These are phyloP conservation scores for Geranomyces variabilis DNA, from an alignment of 192 early-diverging fungal species.

Conservation along the genomic window DNA sequence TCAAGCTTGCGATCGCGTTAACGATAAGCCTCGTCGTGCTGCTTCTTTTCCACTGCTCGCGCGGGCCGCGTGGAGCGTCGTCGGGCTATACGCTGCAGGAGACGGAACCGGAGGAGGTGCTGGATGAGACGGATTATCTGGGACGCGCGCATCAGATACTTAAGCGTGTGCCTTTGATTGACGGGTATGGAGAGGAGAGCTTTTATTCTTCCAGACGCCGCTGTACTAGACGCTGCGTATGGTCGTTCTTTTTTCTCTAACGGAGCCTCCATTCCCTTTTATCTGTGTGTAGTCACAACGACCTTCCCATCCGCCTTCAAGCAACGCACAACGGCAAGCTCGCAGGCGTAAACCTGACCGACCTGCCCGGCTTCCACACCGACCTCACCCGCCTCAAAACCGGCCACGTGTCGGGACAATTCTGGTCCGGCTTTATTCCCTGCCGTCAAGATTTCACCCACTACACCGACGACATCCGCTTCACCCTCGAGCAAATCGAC, in stretches of 20 bases:
- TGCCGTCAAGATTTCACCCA: slow-evolving; percentile 24
- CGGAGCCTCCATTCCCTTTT: neutral
- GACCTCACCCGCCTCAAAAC: slow-evolving; percentile 39
- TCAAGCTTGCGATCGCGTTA: slow-evolving; percentile 3
- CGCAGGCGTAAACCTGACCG: slow-evolving; percentile 31
- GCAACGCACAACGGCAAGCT: slow-evolving; percentile 19
- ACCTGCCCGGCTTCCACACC: slow-evolving; percentile 22
- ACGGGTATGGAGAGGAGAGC: slow-evolving; percentile 27
- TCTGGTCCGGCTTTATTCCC: slow-evolving; percentile 48
- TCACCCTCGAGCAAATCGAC: slow-evolving; percentile 62
- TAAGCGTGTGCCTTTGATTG: slow-evolving; percentile 25
- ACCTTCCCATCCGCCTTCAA: slow-evolving; percentile 31
- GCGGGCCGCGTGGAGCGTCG: neutral
- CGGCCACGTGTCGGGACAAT: slow-evolving; percentile 31
- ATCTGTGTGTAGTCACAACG: slow-evolving; percentile 30
- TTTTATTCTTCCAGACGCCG: no score
- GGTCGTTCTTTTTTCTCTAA: no score
- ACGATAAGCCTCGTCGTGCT: neutral
- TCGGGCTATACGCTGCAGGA: slow-evolving; percentile 5
- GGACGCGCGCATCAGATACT: slow-evolving; percentile 29
- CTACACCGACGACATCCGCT: slow-evolving; percentile 29
- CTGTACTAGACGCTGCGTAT: no score
- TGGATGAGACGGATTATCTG: slow-evolving; percentile 22
- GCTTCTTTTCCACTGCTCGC: neutral
- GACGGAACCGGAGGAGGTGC: slow-evolving; percentile 5